A percentile compares a stretch with the other conserved stretches of the same genome.
These are phyloP conservation scores for Russula dissimulans DNA, from an alignment of 768 basidiomycete genomes.

Conservation along the genomic window DNA sequence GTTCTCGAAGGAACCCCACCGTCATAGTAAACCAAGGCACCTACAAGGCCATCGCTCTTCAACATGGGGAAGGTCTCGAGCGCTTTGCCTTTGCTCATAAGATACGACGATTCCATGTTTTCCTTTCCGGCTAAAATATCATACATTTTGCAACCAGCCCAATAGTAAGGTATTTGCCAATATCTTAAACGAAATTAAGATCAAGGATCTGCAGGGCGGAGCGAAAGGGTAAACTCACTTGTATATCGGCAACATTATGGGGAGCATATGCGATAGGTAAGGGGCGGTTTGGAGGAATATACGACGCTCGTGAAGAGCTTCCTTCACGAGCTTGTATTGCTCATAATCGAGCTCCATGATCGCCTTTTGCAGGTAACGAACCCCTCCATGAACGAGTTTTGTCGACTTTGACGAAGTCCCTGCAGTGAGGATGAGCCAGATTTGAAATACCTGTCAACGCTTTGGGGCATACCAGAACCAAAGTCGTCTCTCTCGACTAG, in stretches of 20 bases:
- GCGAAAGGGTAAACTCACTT: conserved; percentile 40
- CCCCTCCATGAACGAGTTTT: conserved; percentile 96
- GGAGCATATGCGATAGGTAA: conserved; percentile 85
- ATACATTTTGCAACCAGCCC: conserved; percentile 92
- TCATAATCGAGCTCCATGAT: conserved; percentile 93
- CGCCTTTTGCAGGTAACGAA: conserved; percentile 95
- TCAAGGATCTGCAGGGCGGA: not conserved
- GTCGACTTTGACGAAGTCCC: conserved; percentile 97
- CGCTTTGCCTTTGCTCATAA: conserved; percentile 91
- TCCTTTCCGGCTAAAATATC: conserved; percentile 91
- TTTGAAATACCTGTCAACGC: not conserved
- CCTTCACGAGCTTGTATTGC: conserved; percentile 92
- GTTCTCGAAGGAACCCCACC: conserved; percentile 42
- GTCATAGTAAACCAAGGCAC: conserved; percentile 95
- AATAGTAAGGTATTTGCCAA: conserved; percentile 98
- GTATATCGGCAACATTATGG: conserved; percentile 96
- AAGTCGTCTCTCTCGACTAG: conserved; percentile 93
- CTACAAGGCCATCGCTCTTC: conserved; percentile 84
- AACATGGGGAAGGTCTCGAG: conserved; percentile 95
- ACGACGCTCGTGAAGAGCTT: conserved; percentile 84
- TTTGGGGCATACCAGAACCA: conserved; percentile 50
- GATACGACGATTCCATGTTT: conserved; percentile 92
- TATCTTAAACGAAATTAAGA: conserved; percentile 38
- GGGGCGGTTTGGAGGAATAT: conserved; percentile 96
- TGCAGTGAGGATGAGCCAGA: conserved; percentile 23